phyloP scores from a whole-genome alignment of 495 filamentous ascomycete species.

The Delitschia confertaspora region DNA sequence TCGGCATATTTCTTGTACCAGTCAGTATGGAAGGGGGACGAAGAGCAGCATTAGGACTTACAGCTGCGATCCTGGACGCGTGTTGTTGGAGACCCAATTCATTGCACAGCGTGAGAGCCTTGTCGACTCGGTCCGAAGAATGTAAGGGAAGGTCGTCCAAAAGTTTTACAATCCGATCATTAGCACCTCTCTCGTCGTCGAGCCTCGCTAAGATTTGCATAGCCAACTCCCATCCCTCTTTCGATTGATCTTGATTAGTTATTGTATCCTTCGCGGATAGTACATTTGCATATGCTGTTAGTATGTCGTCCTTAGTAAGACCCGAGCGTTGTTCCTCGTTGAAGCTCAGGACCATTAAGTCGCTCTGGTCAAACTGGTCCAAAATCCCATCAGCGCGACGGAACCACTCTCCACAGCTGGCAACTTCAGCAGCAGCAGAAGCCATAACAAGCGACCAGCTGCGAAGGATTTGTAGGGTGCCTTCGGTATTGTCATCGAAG shows the following conservation, averaged over 20 bases:
- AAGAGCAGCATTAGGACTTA: conserved; percentile 40
- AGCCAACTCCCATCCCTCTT: conserved; percentile 79
- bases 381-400: conserved; percentile 33
- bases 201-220: conserved; percentile 67
- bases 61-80: conserved; percentile 66
- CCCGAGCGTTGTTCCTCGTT: conserved; percentile 30
- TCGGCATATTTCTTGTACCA: conserved; percentile 63
- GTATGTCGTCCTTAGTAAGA: conserved; percentile 53
- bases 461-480: conserved; percentile 61
- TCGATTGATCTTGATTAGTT: conserved; percentile 27
- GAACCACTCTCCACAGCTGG: conserved; percentile 67
- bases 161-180: conserved; percentile 58
- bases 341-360: conserved; percentile 55
- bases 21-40: neutral
- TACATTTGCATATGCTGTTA: conserved; percentile 59
- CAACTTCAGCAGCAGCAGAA: conserved; percentile 69
- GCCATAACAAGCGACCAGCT: conserved; percentile 70
- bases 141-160: conserved; percentile 55
- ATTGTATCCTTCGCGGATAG: conserved; percentile 40
- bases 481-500: conserved; percentile 67
- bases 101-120: conserved; percentile 60
- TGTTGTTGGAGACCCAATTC: conserved; percentile 60
- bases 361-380: conserved; percentile 45
- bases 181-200: conserved; percentile 53
- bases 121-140: conserved; percentile 60